These are phyloP conservation scores for Penicillium sp. DNA, from an alignment of 2,329 filamentous ascomycete species.

Conservation along the genomic window DNA sequence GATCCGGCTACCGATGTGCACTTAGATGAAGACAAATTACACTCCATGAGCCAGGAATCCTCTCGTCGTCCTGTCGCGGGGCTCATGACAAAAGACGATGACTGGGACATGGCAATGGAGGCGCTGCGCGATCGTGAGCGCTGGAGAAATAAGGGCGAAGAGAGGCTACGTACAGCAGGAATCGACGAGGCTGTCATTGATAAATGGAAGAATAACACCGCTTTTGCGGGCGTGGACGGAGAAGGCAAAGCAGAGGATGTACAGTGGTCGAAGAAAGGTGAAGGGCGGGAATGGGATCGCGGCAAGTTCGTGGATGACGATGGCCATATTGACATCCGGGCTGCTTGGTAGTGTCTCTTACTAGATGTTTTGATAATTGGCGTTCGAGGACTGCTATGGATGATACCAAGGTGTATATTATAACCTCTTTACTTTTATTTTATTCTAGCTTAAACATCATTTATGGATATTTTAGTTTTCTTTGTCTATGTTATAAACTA, in stretches of 20 bases:
- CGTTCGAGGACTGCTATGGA: constrained; percentile 5
- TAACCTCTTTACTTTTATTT: background rate
- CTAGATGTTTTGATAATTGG: background rate
- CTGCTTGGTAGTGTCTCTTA: constrained; percentile 44
- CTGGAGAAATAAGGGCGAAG: constrained; percentile 72
- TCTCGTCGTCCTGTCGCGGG: constrained; percentile 41
- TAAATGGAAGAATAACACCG: constrained; percentile 65
- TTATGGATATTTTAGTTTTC: background rate
- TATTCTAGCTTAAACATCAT: background rate
- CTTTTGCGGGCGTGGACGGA: constrained; percentile 47
- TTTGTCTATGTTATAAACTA: background rate
- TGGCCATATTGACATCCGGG: constrained; percentile 52
- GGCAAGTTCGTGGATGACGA: constrained; percentile 60
- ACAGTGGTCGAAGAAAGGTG: constrained; percentile 68
- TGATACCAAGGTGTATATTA: constrained; percentile 5
- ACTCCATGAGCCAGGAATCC: constrained; percentile 54
- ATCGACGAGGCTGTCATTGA: constrained; percentile 73
- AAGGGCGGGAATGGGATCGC: constrained; percentile 54
- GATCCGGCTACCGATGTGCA: constrained; percentile 51
- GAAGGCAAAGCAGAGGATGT: constrained; percentile 68
- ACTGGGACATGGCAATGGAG: constrained; percentile 80
- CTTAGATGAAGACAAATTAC: constrained; percentile 51
- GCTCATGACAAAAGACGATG: constrained; percentile 54
- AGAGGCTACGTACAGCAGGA: constrained; percentile 71
- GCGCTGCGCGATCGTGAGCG: constrained; percentile 74